Conservation (phyloP, 148 eudicot species). For the Drosera capensis region DNA sequence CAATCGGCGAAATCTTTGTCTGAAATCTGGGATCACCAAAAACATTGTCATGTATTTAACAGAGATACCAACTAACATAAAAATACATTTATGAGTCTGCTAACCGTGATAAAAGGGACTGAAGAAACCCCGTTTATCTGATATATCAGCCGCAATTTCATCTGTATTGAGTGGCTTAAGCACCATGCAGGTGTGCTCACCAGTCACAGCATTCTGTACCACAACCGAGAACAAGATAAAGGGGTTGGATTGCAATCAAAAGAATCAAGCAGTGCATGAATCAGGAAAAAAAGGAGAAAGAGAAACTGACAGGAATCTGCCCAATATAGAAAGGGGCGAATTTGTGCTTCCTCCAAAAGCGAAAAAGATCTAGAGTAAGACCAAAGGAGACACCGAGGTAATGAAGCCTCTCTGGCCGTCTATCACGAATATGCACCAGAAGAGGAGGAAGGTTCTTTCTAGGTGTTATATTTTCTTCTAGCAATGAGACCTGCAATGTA, state of each 20-base stretch:
- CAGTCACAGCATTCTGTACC: constrained; percentile 63
- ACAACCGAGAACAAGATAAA: constrained; percentile 1
- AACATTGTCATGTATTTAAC: constrained; percentile 2
- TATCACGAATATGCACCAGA: constrained; percentile 67
- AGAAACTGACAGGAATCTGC: constrained; percentile 54
- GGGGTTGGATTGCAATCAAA: constrained; percentile 1
- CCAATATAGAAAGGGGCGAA: constrained; percentile 90
- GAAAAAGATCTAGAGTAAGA: constrained; percentile 80
- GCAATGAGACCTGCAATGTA: constrained; percentile 57
- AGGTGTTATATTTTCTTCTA: constrained; percentile 77
- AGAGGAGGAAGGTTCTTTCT: constrained; percentile 79
- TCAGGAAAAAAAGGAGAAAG: constrained; percentile 7
- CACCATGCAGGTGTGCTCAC: constrained; percentile 89
- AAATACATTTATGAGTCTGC: constrained; percentile 7
- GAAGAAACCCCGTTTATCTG: constrained; percentile 55
- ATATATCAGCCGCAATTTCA: constrained; percentile 45
- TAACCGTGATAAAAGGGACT: constrained; percentile 62
- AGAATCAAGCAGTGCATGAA: neutral
- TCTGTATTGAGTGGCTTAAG: constrained; percentile 54
- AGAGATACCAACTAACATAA: neutral
- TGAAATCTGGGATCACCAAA: constrained; percentile 36
- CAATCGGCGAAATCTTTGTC: constrained; percentile 33
- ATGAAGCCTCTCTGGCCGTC: constrained; percentile 83
- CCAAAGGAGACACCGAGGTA: constrained; percentile 94
- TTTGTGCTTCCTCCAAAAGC: constrained; percentile 82